Evolutionary conservation across 768 basidiomycete genomes (phyloP), one percentile per base, ranked within the genome.

Genomic region (Tylopilus balloui): DNA sequence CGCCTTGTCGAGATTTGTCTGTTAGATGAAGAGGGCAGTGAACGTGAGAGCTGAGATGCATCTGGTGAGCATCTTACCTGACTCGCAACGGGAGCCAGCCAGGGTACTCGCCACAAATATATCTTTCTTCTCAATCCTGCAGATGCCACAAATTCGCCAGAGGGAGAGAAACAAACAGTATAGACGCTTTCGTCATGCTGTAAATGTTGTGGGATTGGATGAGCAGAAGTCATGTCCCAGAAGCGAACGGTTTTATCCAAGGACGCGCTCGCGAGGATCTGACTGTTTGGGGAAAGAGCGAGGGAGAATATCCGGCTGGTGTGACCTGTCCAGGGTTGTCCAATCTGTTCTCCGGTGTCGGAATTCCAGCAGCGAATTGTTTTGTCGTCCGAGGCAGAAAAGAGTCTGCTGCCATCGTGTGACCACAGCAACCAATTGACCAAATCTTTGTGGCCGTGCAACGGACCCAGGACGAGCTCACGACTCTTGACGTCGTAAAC

Each of bases 291-390:
- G 1, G 53, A 47, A 7, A 51, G 48, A 3, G 46, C 19, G 10
- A 53, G 17, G 0, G 37, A 43, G 9, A 0, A 0, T n/a, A 58
- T 20, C 0, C 0, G 0, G 9, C 50, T 21, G 0, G 59, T 47
- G 29, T 68, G 59, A 15, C 61, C 27, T 48, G 3, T 13, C 59
- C 59, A 54, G 0, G 43, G 50, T 1, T 17, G 17, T 46, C 47
- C 51, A 4, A 61, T 23, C 13, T 10, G 37, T 20, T 39, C 3
- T 3, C 52, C 50, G 10, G 51, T 39, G 1, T 17, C 9, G 1
- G 40, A 8, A 12, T 47, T 17, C 59, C 58, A 60, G 10, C 45
- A 47, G 9, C 36, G 38, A 35, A 54, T 57, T 0, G 44, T 35
- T 14, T 45, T 10, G 17, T 44, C 20, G 4, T 1, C 0, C 0